Base-by-base conservation (phyloP, 805 yeast genomes). In the Lipomyces yamadae region DNA sequence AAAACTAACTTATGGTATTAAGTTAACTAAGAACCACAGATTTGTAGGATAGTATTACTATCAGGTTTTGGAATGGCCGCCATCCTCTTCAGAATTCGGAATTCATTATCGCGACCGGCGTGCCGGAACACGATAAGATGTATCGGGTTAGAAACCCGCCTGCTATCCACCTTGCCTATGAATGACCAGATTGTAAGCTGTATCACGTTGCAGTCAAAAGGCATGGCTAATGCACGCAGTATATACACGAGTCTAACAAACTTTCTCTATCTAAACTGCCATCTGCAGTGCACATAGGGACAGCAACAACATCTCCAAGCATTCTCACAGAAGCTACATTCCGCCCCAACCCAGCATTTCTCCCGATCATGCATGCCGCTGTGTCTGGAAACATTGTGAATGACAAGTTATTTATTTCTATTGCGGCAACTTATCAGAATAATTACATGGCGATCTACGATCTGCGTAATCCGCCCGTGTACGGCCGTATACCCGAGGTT, bases 391-490 rank as follows among this genome's bases (percentile, higher is more conserved):
- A 76, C 55, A 70, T 77, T 53, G 77, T 76, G 60, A 57, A 65
- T 39, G 76, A 76, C 67, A 75, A 76, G 0, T 54, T 68, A 5
- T 77, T 72, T 63, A 35, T 61, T 32, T 70, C 74, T 18, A 53
- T 76, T 34, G 81, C 79, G 1, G 72, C 74, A 0, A 76, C 75
- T 39, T 77, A 78, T 54, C 70, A 61, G 8, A 53, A 81, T 48
- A 84, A 83, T 70, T 84, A 84, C 13, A 79, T 89, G 88, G 91
- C 92, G 6, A 84, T 91, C 56, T 88, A 85, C 71, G 96, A 90
- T 74, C 81, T 88, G 68, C 81, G 95, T 66, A 84, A 82, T 58
- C 82, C 85, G 0, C 92, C 94, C 0, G 78, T 83, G 30, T 85
- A 83, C 67, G 88, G 88, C 42, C 81, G 95, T 70, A 84, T 83